phyloP scores from a whole-genome alignment of 495 filamentous ascomycete genomes.

The Penicillium desertorum region DNA sequence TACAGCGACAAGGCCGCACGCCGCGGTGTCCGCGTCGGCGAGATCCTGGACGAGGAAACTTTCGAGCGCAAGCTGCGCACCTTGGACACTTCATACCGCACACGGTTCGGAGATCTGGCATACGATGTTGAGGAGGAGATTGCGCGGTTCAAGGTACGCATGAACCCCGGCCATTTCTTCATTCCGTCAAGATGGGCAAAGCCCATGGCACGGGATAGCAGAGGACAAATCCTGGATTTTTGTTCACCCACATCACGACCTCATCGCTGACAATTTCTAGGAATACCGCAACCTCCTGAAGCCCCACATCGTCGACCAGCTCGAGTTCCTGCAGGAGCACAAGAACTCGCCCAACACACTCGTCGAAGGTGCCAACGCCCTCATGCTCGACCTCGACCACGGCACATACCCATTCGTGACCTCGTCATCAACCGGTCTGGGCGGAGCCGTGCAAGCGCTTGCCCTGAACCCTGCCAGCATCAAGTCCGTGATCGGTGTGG shows the following conservation, averaged over 20 bases:
- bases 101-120: constrained; percentile 69
- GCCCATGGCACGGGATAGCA: neutral
- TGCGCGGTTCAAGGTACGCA: constrained; percentile 56
- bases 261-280: constrained; percentile 27
- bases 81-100: constrained; percentile 65
- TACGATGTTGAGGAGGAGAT: constrained; percentile 86
- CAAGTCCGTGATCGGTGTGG: constrained; percentile 73
- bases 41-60: constrained; percentile 69
- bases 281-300: constrained; percentile 67
- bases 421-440: constrained; percentile 70
- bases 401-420: constrained; percentile 88
- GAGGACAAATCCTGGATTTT: neutral
- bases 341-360: constrained; percentile 64
- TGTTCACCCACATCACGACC: neutral
- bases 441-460: constrained; percentile 75
- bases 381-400: constrained; percentile 75
- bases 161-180: neutral
- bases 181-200: neutral
- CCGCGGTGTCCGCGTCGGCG: constrained; percentile 70
- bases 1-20: constrained; percentile 81
- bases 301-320: constrained; percentile 66
- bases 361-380: constrained; percentile 87
- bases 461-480: constrained; percentile 46
- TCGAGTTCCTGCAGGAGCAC: constrained; percentile 48
- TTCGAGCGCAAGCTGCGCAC: constrained; percentile 73